These are phyloP conservation scores for Raphanus hybrid DNA, from an alignment of 441 rosid genomes.

Conservation along the genomic window DNA sequence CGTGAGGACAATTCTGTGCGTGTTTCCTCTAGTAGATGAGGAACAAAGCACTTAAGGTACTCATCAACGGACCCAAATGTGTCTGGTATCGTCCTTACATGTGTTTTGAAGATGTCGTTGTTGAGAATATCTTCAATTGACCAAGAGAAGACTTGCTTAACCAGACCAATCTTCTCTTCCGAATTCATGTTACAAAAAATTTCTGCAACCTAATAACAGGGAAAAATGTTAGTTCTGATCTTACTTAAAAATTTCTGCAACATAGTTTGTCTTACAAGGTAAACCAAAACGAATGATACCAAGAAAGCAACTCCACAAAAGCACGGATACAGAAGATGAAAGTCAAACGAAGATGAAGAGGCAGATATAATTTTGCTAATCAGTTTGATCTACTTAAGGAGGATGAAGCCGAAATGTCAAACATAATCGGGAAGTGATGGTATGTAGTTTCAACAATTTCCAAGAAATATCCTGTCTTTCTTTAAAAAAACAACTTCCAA, in stretches of 20 bases:
- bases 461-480: conserved; percentile 5
- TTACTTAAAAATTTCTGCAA: not conserved
- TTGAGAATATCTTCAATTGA: conserved; percentile 27
- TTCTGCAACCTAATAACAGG: not conserved
- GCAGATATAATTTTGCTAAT: not conserved
- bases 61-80: conserved; percentile 14
- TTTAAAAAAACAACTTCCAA: not conserved
- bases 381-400: conserved; percentile 6
- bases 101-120: conserved; percentile 26
- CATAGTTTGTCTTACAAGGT: conserved; percentile 3
- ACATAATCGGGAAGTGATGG: conserved; percentile 1
- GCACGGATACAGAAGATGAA: not conserved
- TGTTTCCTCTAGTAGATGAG: conserved; percentile 35
- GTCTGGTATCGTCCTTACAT: conserved; percentile 33
- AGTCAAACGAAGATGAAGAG: not conserved
- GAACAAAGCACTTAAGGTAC: conserved; percentile 29
- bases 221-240: not conserved
- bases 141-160: conserved; percentile 20
- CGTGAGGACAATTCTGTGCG: conserved; percentile 20
- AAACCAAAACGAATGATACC: not conserved
- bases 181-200: not conserved
- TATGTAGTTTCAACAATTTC: conserved; percentile 7
- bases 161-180: conserved; percentile 9
- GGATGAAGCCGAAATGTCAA: not conserved
- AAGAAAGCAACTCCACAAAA: not conserved